Percentiles rank a stretch among this genome's conserved stretches.
Evolutionary conservation across 2,329 filamentous ascomycete genomes (phyloP).

Genomic region (Ophiostoma pallidulum): DNA sequence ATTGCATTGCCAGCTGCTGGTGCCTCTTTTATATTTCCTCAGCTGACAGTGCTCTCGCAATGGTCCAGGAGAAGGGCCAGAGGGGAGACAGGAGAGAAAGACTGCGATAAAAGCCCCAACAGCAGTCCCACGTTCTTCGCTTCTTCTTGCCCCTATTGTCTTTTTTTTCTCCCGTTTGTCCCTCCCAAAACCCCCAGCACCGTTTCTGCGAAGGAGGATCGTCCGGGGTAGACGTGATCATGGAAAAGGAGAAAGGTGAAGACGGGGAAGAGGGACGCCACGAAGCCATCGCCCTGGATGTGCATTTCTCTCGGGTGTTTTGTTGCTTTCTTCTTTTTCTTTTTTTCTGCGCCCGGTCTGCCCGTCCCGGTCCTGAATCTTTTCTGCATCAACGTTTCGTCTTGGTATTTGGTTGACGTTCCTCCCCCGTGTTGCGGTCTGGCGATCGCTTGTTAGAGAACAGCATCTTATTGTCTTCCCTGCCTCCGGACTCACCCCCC

Average conservation of each 20-base stretch:
- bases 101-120: too few species aligned
- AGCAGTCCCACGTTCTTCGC: conserved; percentile 1
- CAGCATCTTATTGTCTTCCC: not conserved
- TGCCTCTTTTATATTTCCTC: too few species aligned
- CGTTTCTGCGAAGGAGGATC: not conserved
- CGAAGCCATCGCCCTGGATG: conserved; percentile 9
- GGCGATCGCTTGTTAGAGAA: conserved; percentile 15
- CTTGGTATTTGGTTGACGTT: conserved; percentile 10
- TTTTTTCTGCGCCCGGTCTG: not conserved
- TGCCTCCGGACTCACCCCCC: too few species aligned
- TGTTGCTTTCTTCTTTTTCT: not conserved
- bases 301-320: not conserved
- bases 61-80: too few species aligned
- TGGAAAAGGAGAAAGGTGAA: too few species aligned
- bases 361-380: too few species aligned
- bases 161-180: not conserved
- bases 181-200: not conserved
- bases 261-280: not conserved
- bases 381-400: too few species aligned
- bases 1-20: too few species aligned
- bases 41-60: too few species aligned
- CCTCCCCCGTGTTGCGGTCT: conserved; percentile 11
- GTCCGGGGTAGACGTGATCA: not conserved
- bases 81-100: too few species aligned
- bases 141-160: not conserved